Evolutionary conservation across 2,329 filamentous ascomycete genomes (phyloP).

Genomic region (Calonectria multiphialidica): DNA sequence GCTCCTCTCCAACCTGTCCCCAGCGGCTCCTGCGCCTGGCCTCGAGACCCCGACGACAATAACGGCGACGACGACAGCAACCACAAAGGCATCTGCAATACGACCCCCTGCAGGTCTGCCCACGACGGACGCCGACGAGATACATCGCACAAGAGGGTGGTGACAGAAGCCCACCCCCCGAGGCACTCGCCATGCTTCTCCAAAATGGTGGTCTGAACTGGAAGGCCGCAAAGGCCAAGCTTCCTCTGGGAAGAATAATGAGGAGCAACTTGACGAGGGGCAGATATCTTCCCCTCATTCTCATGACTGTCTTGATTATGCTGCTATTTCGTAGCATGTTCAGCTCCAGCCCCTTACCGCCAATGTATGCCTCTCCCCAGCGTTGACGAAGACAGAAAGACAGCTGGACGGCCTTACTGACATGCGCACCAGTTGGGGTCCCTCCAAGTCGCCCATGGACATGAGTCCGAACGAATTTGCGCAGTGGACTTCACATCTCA

Average conservation of each 20-base stretch:
- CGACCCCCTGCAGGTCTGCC: slow-evolving; percentile 10
- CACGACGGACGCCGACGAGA: slow-evolving; percentile 27
- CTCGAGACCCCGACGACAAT: slow-evolving; percentile 15
- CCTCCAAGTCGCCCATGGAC: slow-evolving; percentile 93
- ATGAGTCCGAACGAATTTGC: slow-evolving; percentile 93
- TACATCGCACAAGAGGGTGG: slow-evolving; percentile 27
- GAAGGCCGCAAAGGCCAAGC: slow-evolving; percentile 86
- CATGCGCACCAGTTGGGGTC: slow-evolving; percentile 79
- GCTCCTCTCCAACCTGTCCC: neutral
- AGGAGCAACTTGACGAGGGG: slow-evolving; percentile 80
- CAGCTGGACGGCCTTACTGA: slow-evolving; percentile 23
- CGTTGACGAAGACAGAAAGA: neutral
- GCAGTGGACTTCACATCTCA: slow-evolving; percentile 88
- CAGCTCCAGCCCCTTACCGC: slow-evolving; percentile 86
- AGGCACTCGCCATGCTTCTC: slow-evolving; percentile 78
- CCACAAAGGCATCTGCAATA: neutral
- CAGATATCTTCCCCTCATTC: slow-evolving; percentile 81
- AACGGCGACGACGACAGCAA: slow-evolving; percentile 17
- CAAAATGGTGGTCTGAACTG: slow-evolving; percentile 91
- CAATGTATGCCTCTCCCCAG: slow-evolving; percentile 72
- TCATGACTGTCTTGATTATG: slow-evolving; percentile 76
- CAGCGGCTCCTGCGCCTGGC: slow-evolving; percentile 6
- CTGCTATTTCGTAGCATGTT: slow-evolving; percentile 91
- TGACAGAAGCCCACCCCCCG: slow-evolving; percentile 28
- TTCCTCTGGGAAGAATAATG: slow-evolving; percentile 82